Conservation (phyloP, 352 stramenopile genomes). For the Phytopythium chamaehyphon region DNA sequence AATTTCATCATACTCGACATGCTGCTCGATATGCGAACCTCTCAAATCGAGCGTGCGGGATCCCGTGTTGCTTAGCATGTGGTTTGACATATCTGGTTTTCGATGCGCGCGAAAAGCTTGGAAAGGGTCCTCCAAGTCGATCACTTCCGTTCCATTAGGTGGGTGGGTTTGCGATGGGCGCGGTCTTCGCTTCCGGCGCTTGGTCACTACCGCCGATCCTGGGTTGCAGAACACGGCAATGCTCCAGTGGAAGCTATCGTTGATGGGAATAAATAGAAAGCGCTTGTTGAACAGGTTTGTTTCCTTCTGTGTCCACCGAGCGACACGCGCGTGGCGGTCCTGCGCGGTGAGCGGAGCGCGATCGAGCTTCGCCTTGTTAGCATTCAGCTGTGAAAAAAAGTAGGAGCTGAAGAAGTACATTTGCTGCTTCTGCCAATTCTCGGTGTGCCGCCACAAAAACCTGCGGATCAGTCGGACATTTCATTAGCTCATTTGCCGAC, state of each 20-base stretch:
- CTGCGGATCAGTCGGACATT: constrained; percentile 11
- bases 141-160: constrained; percentile 11
- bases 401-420: constrained; percentile 95
- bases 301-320: constrained; percentile 83
- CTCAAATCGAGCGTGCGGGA: no score
- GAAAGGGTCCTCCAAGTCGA: constrained; percentile 34
- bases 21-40: background rate
- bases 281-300: constrained; percentile 81
- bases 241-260: constrained; percentile 91
- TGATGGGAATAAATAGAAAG: constrained; percentile 89
- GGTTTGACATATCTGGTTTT: constrained; percentile 6
- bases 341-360: constrained; percentile 21
- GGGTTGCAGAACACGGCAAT: constrained; percentile 85
- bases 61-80: no score
- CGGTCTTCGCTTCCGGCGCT: constrained; percentile 20
- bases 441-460: constrained; percentile 67
- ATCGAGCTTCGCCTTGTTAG: constrained; percentile 30
- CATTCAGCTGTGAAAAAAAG: constrained; percentile 92
- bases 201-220: constrained; percentile 58
- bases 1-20: constrained; percentile 23
- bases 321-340: constrained; percentile 51
- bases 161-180: background rate
- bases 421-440: constrained; percentile 47
- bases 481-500: background rate
- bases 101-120: constrained; percentile 9